A percentile compares a stretch with the other conserved stretches of the same genome.
These are phyloP conservation scores for Aspergillus nomiae DNA, from an alignment of 2,329 filamentous ascomycete genomes.

Conservation along the genomic window DNA sequence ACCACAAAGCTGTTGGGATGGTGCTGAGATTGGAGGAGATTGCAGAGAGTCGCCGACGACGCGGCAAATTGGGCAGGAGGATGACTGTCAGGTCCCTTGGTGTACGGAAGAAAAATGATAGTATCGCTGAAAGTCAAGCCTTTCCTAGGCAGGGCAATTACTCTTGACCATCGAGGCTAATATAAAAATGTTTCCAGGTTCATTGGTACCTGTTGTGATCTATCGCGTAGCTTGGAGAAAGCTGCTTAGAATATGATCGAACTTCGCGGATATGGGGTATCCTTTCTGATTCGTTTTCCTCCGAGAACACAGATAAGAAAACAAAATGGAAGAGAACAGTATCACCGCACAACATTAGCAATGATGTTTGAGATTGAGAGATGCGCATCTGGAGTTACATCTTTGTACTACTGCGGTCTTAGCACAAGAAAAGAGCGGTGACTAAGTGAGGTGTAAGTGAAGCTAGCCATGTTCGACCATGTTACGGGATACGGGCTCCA, in stretches of 20 bases:
- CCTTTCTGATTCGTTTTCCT: background rate
- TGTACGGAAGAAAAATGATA: background rate
- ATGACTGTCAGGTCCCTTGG: slow-evolving; percentile 14
- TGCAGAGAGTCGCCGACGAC: background rate
- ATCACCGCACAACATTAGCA: background rate
- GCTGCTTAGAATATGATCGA: background rate
- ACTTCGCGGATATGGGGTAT: background rate
- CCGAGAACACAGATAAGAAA: background rate
- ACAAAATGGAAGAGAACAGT: background rate
- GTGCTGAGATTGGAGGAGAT: slow-evolving; percentile 27
- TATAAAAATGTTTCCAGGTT: background rate
- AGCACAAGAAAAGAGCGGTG: background rate
- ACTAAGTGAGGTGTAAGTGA: background rate
- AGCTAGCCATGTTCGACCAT: background rate
- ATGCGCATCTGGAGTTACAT: background rate
- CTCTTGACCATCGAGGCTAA: background rate
- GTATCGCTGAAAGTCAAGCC: background rate
- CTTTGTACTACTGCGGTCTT: background rate
- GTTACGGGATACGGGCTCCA: background rate
- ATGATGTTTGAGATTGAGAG: background rate
- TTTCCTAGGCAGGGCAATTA: background rate
- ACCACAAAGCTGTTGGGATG: slow-evolving; percentile 44
- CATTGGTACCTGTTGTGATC: background rate
- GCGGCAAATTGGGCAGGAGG: slow-evolving; percentile 6
- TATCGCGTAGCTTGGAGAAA: background rate